Evolutionary conservation across 179 eudicot species (phyloP), one percentile per base, ranked within the genome.

Genomic region (Spinacia oleracea): DNA sequence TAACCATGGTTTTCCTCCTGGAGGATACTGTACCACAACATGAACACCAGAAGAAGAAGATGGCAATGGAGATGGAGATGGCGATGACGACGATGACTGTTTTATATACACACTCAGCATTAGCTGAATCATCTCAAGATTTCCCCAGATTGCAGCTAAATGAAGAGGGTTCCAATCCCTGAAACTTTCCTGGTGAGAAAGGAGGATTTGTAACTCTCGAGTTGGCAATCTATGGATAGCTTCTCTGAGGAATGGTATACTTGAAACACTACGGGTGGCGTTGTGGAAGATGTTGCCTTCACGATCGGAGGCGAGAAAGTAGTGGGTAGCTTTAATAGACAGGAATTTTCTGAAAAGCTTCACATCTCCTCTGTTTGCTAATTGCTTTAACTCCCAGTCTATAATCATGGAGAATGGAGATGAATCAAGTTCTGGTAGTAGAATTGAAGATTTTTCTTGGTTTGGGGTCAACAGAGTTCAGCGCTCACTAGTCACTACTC

Each of bases 1-100:
- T 59, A 75, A 23, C 78, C 78, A 75, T 23, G 78, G 78, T n/a
- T 53, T 73, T 18, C 42, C 46, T 18, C 45, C 68, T 5, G 14
- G 25, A 0, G 70, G 45, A 9, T 34, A 16, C 20, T 63, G 65
- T 25, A 25, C 67, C 38, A 62, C 67, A 29, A 62, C 67, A 29
- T 20, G n/a, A 53, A 14, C 5, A 31, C 40, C 67, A 14, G 70
- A 65, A 14, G 68, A 63, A 10, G 68, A 29, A n/a, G n/a, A n/a
- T n/a, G n/a, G n/a, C n/a, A n/a, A n/a, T n/a, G n/a, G n/a, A n/a
- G n/a, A n/a, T n/a, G n/a, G n/a, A n/a, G n/a, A n/a, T n/a, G n/a
- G n/a, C 16, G 38, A 31, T 9, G 11, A 25, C 20, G n/a, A 63
- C n/a, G 15, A 25, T 8, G 38, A 64, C 15, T 40, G 16, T 64